phyloP scores from a whole-genome alignment of 768 basidiomycete genomes.

The Naganishia onofrii region DNA sequence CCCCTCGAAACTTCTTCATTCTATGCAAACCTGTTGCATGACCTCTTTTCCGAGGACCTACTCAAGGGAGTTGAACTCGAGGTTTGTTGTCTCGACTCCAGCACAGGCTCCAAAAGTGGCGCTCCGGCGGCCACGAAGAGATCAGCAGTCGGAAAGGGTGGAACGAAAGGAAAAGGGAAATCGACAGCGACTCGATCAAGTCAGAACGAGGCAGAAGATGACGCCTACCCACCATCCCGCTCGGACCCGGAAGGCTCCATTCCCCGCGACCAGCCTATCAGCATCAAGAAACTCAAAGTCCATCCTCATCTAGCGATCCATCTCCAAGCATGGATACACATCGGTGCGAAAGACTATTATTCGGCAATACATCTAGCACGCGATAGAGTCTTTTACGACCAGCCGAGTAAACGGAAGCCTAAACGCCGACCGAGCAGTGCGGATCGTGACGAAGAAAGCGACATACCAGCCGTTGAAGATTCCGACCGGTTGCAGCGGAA shows the following conservation, averaged over 20 bases:
- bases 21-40: conserved; percentile 26
- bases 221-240: neutral
- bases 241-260: neutral
- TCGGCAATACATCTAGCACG: conserved; percentile 25
- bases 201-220: neutral
- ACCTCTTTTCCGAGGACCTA: conserved; percentile 27
- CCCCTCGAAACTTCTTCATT: conserved; percentile 27
- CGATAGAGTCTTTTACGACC: neutral
- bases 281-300: conserved; percentile 7
- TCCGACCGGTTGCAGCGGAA: neutral
- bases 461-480: neutral
- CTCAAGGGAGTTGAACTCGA: conserved; percentile 20
- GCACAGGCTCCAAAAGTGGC: neutral
- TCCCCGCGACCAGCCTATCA: neutral
- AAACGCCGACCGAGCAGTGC: neutral
- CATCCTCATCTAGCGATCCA: conserved; percentile 28
- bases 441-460: neutral
- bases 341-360: conserved; percentile 25
- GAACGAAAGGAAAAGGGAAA: conserved; percentile 8
- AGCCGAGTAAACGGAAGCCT: neutral
- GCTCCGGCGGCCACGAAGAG: neutral
- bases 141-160: neutral
- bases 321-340: conserved; percentile 18
- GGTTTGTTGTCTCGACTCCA: neutral
- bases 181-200: neutral